These are phyloP conservation scores for Magnusiomyces fungicola DNA, from an alignment of 1,139 yeast species.

Conservation along the genomic window DNA sequence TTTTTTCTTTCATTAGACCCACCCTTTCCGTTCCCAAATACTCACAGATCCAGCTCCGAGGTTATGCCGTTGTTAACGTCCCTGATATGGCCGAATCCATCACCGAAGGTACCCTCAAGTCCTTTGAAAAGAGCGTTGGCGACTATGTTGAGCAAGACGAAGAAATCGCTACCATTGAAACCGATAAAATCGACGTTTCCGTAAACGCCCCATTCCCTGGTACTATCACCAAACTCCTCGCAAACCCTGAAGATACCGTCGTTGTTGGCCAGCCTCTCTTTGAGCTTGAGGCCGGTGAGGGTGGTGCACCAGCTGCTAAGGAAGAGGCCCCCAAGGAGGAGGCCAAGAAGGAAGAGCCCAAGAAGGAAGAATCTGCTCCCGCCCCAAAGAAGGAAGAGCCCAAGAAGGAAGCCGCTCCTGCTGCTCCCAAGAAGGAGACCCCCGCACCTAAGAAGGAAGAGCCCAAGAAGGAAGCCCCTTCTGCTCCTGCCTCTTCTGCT, in stretches of 20 bases:
- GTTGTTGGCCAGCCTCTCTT: slow-evolving; percentile 92
- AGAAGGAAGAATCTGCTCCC: slow-evolving; percentile 25
- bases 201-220: slow-evolving; percentile 94
- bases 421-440: slow-evolving; percentile 28
- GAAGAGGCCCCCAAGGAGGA: slow-evolving; percentile 26
- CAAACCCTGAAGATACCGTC: slow-evolving; percentile 84
- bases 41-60: not conserved
- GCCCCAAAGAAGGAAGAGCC: slow-evolving; percentile 22
- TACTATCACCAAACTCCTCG: slow-evolving; percentile 78
- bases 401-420: slow-evolving; percentile 20
- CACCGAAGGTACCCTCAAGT: slow-evolving; percentile 90
- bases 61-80: slow-evolving; percentile 54
- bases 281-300: slow-evolving; percentile 84
- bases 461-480: slow-evolving; percentile 25
- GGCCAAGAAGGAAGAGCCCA: slow-evolving; percentile 27
- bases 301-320: slow-evolving; percentile 38
- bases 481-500: slow-evolving; percentile 35
- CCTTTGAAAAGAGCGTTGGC: slow-evolving; percentile 67
- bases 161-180: slow-evolving; percentile 92
- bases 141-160: slow-evolving; percentile 86
- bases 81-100: slow-evolving; percentile 99
- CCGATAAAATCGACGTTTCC: slow-evolving; percentile 96
- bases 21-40: not conserved
- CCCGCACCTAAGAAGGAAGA: slow-evolving; percentile 29
- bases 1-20: not conserved